phyloP scores from a whole-genome alignment of 345 rosid species.

The Salix koriyanagi region DNA sequence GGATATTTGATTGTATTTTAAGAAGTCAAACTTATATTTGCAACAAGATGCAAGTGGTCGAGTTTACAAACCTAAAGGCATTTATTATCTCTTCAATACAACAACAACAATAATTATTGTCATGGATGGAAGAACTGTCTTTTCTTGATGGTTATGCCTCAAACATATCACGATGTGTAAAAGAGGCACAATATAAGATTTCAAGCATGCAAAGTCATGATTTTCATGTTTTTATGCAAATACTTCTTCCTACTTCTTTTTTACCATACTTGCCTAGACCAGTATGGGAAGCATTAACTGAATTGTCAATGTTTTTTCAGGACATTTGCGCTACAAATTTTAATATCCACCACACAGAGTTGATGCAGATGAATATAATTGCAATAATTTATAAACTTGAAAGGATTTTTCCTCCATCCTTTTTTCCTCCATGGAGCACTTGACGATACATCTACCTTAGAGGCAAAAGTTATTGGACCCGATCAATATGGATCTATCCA shows the following conservation, averaged over 20 bases:
- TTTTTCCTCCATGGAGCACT: too few species aligned
- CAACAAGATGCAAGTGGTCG: neutral
- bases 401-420: too few species aligned
- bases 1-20: neutral
- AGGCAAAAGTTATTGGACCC: too few species aligned
- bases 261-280: neutral
- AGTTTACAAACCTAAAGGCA: neutral
- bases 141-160: constrained; percentile 2
- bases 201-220: neutral
- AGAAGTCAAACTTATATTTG: neutral
- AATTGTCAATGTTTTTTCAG: neutral
- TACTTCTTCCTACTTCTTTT: neutral
- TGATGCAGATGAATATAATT: neutral
- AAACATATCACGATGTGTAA: neutral
- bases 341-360: neutral
- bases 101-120: too few species aligned
- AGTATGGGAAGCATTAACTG: neutral
- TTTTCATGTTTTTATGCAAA: neutral
- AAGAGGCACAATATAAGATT: neutral
- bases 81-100: too few species aligned
- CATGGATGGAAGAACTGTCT: neutral
- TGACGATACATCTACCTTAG: too few species aligned
- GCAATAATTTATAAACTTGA: neutral
- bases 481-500: too few species aligned
- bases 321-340: neutral